phyloP scores from a whole-genome alignment of 257 asterid species.

The Forsythia suspensa region DNA sequence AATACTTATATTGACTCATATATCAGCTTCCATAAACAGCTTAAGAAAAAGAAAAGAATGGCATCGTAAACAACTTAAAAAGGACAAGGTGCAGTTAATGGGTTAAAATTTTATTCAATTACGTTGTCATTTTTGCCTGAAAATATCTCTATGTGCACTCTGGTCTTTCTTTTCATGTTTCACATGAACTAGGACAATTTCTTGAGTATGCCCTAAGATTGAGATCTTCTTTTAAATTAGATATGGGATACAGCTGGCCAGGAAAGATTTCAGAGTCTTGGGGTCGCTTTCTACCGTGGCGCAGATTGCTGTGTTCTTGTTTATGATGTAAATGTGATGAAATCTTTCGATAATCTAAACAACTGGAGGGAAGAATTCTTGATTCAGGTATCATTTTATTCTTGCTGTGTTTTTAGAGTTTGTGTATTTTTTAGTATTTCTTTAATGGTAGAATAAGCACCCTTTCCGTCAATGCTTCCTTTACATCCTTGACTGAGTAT shows the following conservation, averaged over 20 bases:
- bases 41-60: background rate
- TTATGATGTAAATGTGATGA: conserved; percentile 88
- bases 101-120: background rate
- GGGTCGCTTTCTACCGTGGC: conserved; percentile 99
- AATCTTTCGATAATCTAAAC: conserved; percentile 91
- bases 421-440: background rate
- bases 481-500: background rate
- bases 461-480: background rate
- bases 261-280: conserved; percentile 99
- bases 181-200: conserved; percentile 1
- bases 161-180: background rate
- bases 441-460: background rate
- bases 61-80: background rate
- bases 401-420: conserved; percentile 11
- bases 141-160: background rate
- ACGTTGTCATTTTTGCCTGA: background rate
- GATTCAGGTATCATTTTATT: conserved; percentile 64
- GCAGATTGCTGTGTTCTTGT: conserved; percentile 99
- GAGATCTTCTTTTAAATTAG: conserved; percentile 39
- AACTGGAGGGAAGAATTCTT: conserved; percentile 98
- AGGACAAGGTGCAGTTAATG: background rate
- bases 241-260: conserved; percentile 99
- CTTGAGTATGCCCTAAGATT: conserved; percentile 9
- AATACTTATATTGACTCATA: background rate
- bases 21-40: background rate